Evolutionary conservation across 2,329 filamentous ascomycete species (phyloP).

Genomic region (Xylaria arbuscula): DNA sequence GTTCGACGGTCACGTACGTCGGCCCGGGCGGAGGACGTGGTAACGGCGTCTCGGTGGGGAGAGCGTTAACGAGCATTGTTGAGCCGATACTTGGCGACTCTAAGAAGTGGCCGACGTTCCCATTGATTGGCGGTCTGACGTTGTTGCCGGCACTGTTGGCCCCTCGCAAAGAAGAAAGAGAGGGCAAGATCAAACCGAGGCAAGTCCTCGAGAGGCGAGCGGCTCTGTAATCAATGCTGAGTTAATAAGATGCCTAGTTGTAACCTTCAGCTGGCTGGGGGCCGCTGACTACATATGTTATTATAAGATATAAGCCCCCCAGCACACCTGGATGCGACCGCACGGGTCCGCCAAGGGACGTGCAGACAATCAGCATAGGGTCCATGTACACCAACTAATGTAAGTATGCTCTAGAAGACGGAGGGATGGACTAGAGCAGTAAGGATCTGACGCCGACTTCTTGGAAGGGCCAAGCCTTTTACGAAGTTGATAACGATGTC

Average conservation of each 20-base stretch:
- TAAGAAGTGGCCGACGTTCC: slow-evolving; percentile 25
- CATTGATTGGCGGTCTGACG: slow-evolving; percentile 27
- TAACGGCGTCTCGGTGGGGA: slow-evolving; percentile 34
- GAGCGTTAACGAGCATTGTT: slow-evolving; percentile 26
- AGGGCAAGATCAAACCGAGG: slow-evolving; percentile 6
- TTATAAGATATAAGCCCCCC: slow-evolving; percentile 3
- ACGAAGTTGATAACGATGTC: slow-evolving; percentile 9
- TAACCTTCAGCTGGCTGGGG: slow-evolving; percentile 14
- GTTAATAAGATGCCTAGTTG: slow-evolving; percentile 14
- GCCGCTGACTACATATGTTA: slow-evolving; percentile 33
- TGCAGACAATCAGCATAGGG: slow-evolving; percentile 22
- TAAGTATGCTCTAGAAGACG: neutral
- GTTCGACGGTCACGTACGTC: slow-evolving; percentile 33
- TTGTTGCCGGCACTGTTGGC: slow-evolving; percentile 11
- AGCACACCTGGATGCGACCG: slow-evolving; percentile 16
- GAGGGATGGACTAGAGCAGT: slow-evolving; percentile 12
- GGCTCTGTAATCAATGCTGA: slow-evolving; percentile 10
- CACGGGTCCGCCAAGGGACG: slow-evolving; percentile 14
- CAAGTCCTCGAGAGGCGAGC: neutral
- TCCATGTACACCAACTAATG: slow-evolving; percentile 6
- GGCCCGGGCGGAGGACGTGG: slow-evolving; percentile 35
- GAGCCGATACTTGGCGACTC: slow-evolving; percentile 28
- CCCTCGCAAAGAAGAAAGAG: slow-evolving; percentile 2
- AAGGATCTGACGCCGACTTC: slow-evolving; percentile 28
- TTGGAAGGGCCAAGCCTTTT: slow-evolving; percentile 4